A percentile compares a stretch with the other conserved stretches of the same genome.
These are phyloP conservation scores for Arthonia radiata DNA, from an alignment of 495 filamentous ascomycete genomes.

Conservation along the genomic window DNA sequence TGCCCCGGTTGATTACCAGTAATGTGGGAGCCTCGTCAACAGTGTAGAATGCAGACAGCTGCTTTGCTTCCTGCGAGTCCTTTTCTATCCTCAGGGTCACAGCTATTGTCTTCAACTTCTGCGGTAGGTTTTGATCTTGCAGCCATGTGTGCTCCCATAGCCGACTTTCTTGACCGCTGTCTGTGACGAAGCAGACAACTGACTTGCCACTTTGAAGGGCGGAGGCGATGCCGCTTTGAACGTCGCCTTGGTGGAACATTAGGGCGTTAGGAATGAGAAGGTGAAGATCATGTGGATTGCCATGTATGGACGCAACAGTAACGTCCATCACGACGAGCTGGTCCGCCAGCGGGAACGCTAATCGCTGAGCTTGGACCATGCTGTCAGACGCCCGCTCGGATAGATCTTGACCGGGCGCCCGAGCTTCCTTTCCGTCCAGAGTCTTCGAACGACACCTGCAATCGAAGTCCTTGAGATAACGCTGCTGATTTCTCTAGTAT, in stretches of 20 bases:
- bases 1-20: conserved; percentile 46
- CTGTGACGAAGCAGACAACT: conserved; percentile 49
- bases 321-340: no score
- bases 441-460: no score
- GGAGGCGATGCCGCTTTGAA: conserved; percentile 52
- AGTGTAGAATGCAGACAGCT: conserved; percentile 57
- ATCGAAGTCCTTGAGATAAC: no score
- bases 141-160: conserved; percentile 61
- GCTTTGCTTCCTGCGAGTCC: conserved; percentile 54
- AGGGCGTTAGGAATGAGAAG: no score
- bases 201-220: conserved; percentile 41
- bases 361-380: no score
- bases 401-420: no score
- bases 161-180: conserved; percentile 36
- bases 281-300: no score
- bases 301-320: no score
- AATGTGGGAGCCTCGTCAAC: conserved; percentile 47
- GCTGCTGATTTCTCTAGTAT: no score
- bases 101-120: conserved; percentile 27
- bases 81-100: conserved; percentile 42
- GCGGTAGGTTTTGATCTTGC: conserved; percentile 28
- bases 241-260: conserved; percentile 58
- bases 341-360: no score
- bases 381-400: no score
- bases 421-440: no score